Evolutionary conservation across 495 filamentous ascomycete genomes (phyloP), one percentile per base, ranked within the genome.

Genomic region (Neurospora sp.): DNA sequence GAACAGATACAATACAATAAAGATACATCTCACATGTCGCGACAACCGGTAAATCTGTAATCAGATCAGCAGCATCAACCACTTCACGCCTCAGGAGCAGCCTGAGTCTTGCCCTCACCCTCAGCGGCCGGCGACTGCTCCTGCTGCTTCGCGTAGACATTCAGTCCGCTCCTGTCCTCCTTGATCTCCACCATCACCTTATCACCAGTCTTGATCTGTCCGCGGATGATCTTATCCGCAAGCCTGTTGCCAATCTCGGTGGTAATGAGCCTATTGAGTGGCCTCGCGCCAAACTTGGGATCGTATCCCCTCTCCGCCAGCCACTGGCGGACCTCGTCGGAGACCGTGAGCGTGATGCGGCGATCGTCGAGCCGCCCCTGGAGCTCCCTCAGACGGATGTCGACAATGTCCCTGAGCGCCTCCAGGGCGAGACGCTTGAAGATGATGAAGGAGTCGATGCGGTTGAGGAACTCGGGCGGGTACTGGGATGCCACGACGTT

Each of bases 401-500:
- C 93, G 69, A 98, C 93, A 70, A 98, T 98, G 76, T 96, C 96
- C 8, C 94, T 85, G 37, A 98, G 88, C 61, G 96, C 94, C 35
- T 87, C 85, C 22, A 86, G 83, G 0, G 92, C 93, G 3, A 98
- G 88, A 10, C 94, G 88, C 78, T 91, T 92, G 87, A 98, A 98
- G 78, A 98, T 85, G 80, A 98, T 97, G 83, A 98, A 97, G 71
- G 96, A 94, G 81, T 98, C 96, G 70, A 98, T 93, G 8, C 96
- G 89, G 81, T 99, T 98, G 70, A 98, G 86, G 85, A 98, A 99
- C 79, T 98, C 95, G 14, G 96, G 96, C 6, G 94, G 87, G 79
- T 98, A 97, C 84, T 84, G 76, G 0, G 82, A 73, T 16, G 90
- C 83, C 3, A 99, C 94, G n/a, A 97, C 89, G 79, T 97, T 91